Conservation (phyloP, 2,329 filamentous ascomycete species). For the Basipetospora chlamydospora region DNA sequence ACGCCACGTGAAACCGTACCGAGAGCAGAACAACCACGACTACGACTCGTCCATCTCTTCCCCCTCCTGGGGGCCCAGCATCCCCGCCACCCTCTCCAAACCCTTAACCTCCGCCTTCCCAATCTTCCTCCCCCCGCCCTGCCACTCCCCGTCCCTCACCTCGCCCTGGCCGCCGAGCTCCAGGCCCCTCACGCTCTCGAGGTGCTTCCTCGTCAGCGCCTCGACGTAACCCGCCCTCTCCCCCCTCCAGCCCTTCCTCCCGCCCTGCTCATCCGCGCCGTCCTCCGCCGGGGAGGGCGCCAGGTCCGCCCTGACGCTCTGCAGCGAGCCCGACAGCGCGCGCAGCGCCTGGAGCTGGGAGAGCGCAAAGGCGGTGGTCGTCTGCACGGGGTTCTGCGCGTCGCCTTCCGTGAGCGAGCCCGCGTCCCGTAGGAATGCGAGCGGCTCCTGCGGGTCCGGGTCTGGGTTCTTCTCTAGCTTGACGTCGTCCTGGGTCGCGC, state of each 20-base stretch:
- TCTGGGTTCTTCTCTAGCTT: conserved; percentile 13
- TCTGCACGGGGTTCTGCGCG: conserved; percentile 43
- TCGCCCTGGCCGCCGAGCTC: conserved; percentile 48
- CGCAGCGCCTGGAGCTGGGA: conserved; percentile 72
- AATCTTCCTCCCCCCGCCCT: conserved; percentile 35
- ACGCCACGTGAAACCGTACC: too few species aligned
- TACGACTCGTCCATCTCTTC: conserved; percentile 8
- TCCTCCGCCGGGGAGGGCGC: conserved; percentile 12
- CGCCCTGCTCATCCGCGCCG: conserved; percentile 17
- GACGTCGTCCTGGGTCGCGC: conserved; percentile 13
- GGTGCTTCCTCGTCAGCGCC: conserved; percentile 57
- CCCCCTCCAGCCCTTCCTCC: conserved; percentile 41
- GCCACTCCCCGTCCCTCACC: conserved; percentile 51
- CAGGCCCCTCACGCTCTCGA: conserved; percentile 56
- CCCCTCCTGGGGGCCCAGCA: conserved; percentile 21
- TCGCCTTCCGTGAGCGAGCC: conserved; percentile 36
- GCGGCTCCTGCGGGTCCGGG: conserved; percentile 16
- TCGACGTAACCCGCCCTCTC: conserved; percentile 76
- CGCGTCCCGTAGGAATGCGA: conserved; percentile 44
- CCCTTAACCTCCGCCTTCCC: conserved; percentile 40
- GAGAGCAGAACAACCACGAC: not conserved
- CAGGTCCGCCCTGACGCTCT: conserved; percentile 52
- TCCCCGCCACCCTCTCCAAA: conserved; percentile 33
- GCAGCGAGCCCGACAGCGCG: conserved; percentile 44
- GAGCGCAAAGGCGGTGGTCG: conserved; percentile 63